Conservation (phyloP, 495 filamentous ascomycete genomes). For the Penicillium paxilli region DNA sequence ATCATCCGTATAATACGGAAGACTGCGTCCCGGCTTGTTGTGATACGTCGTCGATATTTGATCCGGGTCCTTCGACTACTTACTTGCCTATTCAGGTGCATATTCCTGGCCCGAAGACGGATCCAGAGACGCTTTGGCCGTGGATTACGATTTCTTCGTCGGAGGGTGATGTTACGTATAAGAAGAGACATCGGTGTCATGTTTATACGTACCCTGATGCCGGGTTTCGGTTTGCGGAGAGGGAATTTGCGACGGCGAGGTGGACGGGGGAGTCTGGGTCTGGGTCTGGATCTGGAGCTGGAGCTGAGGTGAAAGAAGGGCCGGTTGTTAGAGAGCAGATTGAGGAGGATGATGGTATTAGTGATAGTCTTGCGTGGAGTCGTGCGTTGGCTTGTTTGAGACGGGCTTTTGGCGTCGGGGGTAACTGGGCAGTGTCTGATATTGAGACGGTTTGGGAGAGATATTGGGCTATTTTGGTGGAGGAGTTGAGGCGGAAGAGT, state of each 20-base stretch:
- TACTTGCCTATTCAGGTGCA: conserved; percentile 54
- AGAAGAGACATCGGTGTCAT: conserved; percentile 48
- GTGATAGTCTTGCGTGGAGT: conserved; percentile 54
- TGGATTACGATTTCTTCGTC: conserved; percentile 19
- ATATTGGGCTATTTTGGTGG: conserved; percentile 37
- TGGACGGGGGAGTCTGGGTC: background rate
- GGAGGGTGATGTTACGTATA: conserved; percentile 26
- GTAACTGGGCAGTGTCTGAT: conserved; percentile 49
- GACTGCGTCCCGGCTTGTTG: conserved; percentile 25
- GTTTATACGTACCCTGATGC: conserved; percentile 49
- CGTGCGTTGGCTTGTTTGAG: conserved; percentile 49
- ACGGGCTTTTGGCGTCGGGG: conserved; percentile 53
- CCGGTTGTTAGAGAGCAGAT: background rate
- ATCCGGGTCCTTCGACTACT: conserved; percentile 25
- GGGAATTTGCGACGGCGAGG: conserved; percentile 27
- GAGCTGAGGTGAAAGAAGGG: no score
- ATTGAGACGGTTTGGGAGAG: conserved; percentile 61
- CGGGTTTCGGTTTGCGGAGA: conserved; percentile 53
- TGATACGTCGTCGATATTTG: conserved; percentile 36
- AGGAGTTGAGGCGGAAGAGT: conserved; percentile 10
- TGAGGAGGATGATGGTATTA: conserved; percentile 17
- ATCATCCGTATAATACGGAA: conserved; percentile 1
- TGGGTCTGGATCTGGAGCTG: background rate
- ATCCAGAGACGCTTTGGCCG: conserved; percentile 30
- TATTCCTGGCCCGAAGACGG: conserved; percentile 48